Base-by-base conservation (phyloP, 2,329 filamentous ascomycete genomes). In the Colletotrichum viniferum region DNA sequence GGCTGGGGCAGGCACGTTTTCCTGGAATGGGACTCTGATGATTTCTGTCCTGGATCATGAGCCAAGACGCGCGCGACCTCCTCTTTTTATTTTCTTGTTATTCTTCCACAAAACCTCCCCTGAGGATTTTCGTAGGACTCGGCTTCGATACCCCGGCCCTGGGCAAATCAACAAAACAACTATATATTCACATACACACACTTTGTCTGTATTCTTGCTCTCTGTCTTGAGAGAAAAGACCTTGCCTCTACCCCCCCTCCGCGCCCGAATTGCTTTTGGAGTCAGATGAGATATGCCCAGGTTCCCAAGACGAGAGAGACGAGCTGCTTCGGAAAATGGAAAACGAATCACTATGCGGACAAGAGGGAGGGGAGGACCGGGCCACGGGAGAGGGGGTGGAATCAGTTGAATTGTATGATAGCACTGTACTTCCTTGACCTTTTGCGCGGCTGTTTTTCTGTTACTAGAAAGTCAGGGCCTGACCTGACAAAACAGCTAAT, bases 21-120 rank as follows among this genome's bases (percentile, higher is more conserved):
- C 73, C 61, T 26, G 26, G 74, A 60, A 70, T 74, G 74, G 71
- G 74, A 74, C 64, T 74, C 68, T 76, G 74, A 74, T 64, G 74
- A 70, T 76, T 70, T 74, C 55, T 55, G 26, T 72, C 68, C 32
- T 62, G 38, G 63, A 75, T 60, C 56, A 56, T 32, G 64, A 61
- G 60, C 52, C 74, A 38, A 55, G 68, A 36, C 69, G 63, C 63
- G 56, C 60, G 34, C 21, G 30, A 26, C 36, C 4, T 48, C 43
- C 43, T 28, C n/a, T 16, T 55, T 30, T 26, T 71, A n/a, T 72
- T 16, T 32, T 18, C n/a, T 26, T 34, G 21, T 30, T 36, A 55
- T 48, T 38, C 18, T 71, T 28, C 64, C 16, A 48, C 43, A 60
- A 68, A 62, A 61, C 21, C 13, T 60, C 48, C 48, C 32, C 55